phyloP scores from a whole-genome alignment of 805 yeast genomes.

The Yarrowia keelungensis region DNA sequence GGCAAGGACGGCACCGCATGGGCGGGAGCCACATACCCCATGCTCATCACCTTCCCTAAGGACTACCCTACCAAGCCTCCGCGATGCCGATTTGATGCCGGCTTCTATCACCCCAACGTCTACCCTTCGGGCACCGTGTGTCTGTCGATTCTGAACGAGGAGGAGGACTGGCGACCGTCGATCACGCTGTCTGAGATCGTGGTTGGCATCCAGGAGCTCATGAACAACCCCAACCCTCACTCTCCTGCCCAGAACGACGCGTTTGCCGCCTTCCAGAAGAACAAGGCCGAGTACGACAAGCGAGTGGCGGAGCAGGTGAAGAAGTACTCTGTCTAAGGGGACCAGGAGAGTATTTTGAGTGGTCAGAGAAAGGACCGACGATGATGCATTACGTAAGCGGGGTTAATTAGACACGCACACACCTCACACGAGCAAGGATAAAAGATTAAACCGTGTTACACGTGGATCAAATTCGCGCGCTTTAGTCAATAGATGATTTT shows the following conservation, averaged over 20 bases:
- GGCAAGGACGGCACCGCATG: conserved; percentile 87
- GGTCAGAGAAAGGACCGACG: neutral
- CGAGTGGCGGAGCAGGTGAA: conserved; percentile 83
- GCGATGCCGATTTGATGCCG: conserved; percentile 84
- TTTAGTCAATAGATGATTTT: conserved; percentile 9
- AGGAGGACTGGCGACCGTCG: conserved; percentile 98
- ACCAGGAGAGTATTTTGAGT: too few relatives aligned
- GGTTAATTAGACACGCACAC: too few relatives aligned
- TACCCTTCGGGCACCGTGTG: conserved; percentile 98
- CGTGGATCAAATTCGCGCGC: conserved; percentile 1
- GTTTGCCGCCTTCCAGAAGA: conserved; percentile 66
- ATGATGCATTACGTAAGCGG: neutral
- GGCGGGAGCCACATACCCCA: conserved; percentile 89
- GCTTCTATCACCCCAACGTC: conserved; percentile 95
- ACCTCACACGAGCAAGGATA: neutral
- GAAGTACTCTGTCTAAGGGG: conserved; percentile 58
- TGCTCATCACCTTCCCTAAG: conserved; percentile 77
- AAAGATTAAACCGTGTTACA: neutral
- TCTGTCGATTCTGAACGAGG: conserved; percentile 89
- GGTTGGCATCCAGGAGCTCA: conserved; percentile 88
- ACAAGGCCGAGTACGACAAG: conserved; percentile 71
- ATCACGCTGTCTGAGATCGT: conserved; percentile 88
- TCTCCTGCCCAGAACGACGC: conserved; percentile 99
- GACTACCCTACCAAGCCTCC: conserved; percentile 98
- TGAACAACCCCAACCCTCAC: conserved; percentile 88